Conservation (phyloP, 139 green algal genomes). For the Edaphochlamys debaryana region DNA sequence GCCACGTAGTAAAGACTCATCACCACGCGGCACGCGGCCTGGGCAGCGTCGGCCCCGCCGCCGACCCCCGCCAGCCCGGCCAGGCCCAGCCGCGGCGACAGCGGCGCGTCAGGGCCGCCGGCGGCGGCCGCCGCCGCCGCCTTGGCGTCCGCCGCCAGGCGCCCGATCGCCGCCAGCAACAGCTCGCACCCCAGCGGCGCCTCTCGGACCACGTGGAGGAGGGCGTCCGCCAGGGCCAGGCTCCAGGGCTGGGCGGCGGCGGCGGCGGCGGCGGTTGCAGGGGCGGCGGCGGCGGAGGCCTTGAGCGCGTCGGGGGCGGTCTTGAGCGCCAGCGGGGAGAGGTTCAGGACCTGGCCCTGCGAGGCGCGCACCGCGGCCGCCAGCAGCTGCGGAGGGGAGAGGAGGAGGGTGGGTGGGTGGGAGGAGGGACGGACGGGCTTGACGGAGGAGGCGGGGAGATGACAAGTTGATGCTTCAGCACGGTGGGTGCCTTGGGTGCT, state of each 20-base stretch:
- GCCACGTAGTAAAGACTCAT: conserved; percentile 39
- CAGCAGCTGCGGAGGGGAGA: conserved; percentile 18
- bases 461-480: too few species aligned
- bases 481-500: too few species aligned
- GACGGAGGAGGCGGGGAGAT: too few species aligned
- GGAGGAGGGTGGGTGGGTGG: not conserved
- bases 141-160: conserved; percentile 33
- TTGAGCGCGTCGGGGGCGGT: conserved; percentile 18
- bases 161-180: conserved; percentile 22
- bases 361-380: conserved; percentile 23
- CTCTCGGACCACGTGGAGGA: conserved; percentile 38
- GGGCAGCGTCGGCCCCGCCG: not conserved
- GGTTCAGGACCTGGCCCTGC: conserved; percentile 20
- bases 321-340: conserved; percentile 37
- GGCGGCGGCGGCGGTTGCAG: not conserved
- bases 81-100: not conserved
- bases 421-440: too few species aligned
- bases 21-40: conserved; percentile 18
- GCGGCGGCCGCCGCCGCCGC: not conserved
- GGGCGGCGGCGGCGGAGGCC: not conserved
- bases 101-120: not conserved
- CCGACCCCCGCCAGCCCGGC: not conserved
- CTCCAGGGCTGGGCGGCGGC: conserved; percentile 3
- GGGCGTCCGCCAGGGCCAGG: conserved; percentile 15
- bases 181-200: conserved; percentile 34